Conservation (phyloP, 768 basidiomycete genomes). For the Trametes sanguinea region DNA sequence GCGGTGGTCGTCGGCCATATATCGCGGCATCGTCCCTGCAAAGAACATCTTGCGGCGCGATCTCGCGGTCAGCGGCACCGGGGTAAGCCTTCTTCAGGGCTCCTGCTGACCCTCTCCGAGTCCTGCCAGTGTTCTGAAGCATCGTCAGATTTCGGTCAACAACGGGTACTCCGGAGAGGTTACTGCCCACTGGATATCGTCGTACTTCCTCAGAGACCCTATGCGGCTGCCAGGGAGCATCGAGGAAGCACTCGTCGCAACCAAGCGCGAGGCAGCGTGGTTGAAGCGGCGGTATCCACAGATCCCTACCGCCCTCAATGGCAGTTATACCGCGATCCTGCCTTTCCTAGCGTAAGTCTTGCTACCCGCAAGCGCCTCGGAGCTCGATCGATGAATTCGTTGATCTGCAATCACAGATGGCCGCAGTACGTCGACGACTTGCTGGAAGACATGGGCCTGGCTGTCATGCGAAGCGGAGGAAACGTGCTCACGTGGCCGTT, state of each 20-base stretch:
- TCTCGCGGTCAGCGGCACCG: slow-evolving; percentile 66
- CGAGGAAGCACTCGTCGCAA: slow-evolving; percentile 47
- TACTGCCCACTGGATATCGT: slow-evolving; percentile 63
- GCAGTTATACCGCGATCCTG: slow-evolving; percentile 51
- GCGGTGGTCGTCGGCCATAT: slow-evolving; percentile 50
- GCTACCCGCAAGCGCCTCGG: background rate
- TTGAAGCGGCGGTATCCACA: slow-evolving; percentile 55
- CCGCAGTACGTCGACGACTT: slow-evolving; percentile 60
- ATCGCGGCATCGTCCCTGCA: slow-evolving; percentile 63
- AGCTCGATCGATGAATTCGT: background rate
- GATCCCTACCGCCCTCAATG: slow-evolving; percentile 49
- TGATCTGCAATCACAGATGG: slow-evolving; percentile 46
- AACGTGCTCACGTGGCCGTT: slow-evolving; percentile 71
- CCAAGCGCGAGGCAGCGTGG: slow-evolving; percentile 53
- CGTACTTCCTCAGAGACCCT: slow-evolving; percentile 57
- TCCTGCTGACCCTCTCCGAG: background rate
- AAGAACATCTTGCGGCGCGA: slow-evolving; percentile 56
- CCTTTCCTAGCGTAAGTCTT: slow-evolving; percentile 54
- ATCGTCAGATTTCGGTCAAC: slow-evolving; percentile 53
- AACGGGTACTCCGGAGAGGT: slow-evolving; percentile 57
- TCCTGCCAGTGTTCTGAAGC: background rate
- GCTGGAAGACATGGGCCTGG: slow-evolving; percentile 60
- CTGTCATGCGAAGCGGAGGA: slow-evolving; percentile 54
- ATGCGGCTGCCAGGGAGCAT: slow-evolving; percentile 48
- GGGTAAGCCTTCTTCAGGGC: slow-evolving; percentile 41